Evolutionary conservation across 768 basidiomycete species (phyloP).

Genomic region (Calocybe gangraenosa): DNA sequence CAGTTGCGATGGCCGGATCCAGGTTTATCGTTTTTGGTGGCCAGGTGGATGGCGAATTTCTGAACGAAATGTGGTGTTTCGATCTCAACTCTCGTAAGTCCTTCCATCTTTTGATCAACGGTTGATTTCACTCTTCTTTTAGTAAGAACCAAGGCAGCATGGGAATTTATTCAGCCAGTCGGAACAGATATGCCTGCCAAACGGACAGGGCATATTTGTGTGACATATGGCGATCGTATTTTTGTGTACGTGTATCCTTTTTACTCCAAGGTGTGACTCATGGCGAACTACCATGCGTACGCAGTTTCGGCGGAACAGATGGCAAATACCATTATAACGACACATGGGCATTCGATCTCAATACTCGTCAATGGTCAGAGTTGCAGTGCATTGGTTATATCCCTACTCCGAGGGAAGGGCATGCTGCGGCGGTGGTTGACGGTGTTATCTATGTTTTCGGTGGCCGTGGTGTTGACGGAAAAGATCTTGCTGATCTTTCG

Average conservation of each 20-base stretch:
- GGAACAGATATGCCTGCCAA: conserved; percentile 65
- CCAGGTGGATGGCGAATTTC: conserved; percentile 90
- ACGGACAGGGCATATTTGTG: conserved; percentile 89
- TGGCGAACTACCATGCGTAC: conserved; percentile 3
- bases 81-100: conserved; percentile 88
- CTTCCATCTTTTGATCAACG: background rate
- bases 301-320: conserved; percentile 94
- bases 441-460: conserved; percentile 98
- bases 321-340: conserved; percentile 99
- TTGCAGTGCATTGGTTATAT: conserved; percentile 95
- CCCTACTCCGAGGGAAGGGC: conserved; percentile 92
- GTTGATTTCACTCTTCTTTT: conserved; percentile 11
- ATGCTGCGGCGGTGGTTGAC: conserved; percentile 93
- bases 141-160: conserved; percentile 82
- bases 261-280: conserved; percentile 14
- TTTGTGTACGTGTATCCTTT: conserved; percentile 57
- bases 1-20: conserved; percentile 86
- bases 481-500: conserved; percentile 89
- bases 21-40: conserved; percentile 96
- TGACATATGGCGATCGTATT: conserved; percentile 78
- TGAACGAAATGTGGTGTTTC: conserved; percentile 95
- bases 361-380: conserved; percentile 82
- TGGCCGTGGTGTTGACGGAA: conserved; percentile 94
- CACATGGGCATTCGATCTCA: conserved; percentile 91
- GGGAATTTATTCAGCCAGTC: conserved; percentile 74